These are phyloP conservation scores for Aspergillus sergii DNA, from an alignment of 2,329 filamentous ascomycete genomes.

Conservation along the genomic window DNA sequence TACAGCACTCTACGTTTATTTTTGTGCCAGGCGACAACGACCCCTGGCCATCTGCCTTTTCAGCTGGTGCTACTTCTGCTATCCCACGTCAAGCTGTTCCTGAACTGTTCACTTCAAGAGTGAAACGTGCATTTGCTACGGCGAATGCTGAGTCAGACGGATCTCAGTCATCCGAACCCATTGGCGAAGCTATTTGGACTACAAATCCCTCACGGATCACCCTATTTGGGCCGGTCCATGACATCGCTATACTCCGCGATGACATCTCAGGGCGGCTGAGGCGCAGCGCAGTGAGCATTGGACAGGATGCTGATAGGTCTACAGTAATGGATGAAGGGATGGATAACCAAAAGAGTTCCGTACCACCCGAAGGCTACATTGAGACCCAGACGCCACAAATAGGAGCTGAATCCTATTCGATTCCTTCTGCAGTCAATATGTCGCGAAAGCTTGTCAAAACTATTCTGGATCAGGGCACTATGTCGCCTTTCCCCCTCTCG, in stretches of 20 bases:
- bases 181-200: conserved; percentile 81
- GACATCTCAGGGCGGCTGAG: conserved; percentile 80
- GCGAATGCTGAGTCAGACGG: conserved; percentile 71
- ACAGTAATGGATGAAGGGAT: conserved; percentile 31
- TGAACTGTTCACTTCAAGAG: conserved; percentile 84
- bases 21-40: conserved; percentile 97
- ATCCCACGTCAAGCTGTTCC: conserved; percentile 64
- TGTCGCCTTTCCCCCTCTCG: conserved; percentile 82
- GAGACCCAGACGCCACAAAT: conserved; percentile 22
- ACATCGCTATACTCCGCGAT: conserved; percentile 85
- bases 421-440: conserved; percentile 42
- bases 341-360: conserved; percentile 23
- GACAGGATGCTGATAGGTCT: conserved; percentile 36
- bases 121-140: conserved; percentile 76
- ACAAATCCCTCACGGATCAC: conserved; percentile 81
- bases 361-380: conserved; percentile 36
- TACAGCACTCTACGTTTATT: conserved; percentile 79
- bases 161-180: conserved; percentile 51
- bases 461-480: conserved; percentile 83
- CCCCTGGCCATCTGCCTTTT: conserved; percentile 89
- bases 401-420: conserved; percentile 17
- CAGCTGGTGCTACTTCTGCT: conserved; percentile 49
- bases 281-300: conserved; percentile 73
- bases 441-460: conserved; percentile 86
- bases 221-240: conserved; percentile 84